A percentile compares a stretch with the other conserved stretches of the same genome.
phyloP scores from a whole-genome alignment of 192 early-diverging fungal genomes.

The Irineochytrium annulatum region DNA sequence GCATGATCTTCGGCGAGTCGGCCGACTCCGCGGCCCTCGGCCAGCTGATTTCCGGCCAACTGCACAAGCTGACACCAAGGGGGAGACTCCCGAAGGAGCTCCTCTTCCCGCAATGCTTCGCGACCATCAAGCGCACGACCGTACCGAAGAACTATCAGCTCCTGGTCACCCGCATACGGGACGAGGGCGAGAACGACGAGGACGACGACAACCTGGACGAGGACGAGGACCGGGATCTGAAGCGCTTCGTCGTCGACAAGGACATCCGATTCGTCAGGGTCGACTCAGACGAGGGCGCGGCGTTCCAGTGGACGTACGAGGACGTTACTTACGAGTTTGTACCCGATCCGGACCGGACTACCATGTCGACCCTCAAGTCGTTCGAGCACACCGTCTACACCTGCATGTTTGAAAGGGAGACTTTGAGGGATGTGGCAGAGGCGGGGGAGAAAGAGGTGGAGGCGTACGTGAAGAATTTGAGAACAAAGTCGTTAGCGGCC shows the following conservation, averaged over 20 bases:
- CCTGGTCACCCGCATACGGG: constrained; percentile 68
- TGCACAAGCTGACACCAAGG: not conserved
- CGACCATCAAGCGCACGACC: constrained; percentile 65
- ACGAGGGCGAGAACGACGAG: constrained; percentile 70
- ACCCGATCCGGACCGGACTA: constrained; percentile 36
- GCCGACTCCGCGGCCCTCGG: constrained; percentile 44
- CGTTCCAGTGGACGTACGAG: not conserved
- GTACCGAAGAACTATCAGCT: constrained; percentile 67
- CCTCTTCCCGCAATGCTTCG: constrained; percentile 63
- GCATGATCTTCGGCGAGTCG: no score
- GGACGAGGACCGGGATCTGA: constrained; percentile 53
- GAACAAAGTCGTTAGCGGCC: not conserved
- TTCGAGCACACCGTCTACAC: constrained; percentile 62
- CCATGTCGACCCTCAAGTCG: constrained; percentile 28
- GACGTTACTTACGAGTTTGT: constrained; percentile 32
- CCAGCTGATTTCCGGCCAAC: constrained; percentile 17
- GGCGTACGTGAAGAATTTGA: constrained; percentile 30
- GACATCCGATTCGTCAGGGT: constrained; percentile 33
- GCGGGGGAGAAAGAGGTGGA: constrained; percentile 50
- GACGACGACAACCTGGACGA: constrained; percentile 54
- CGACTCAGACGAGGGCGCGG: not conserved
- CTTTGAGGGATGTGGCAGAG: constrained; percentile 39
- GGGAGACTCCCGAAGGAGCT: constrained; percentile 5
- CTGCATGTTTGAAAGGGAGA: constrained; percentile 62
- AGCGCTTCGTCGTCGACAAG: constrained; percentile 65